Base-by-base conservation (phyloP, 176 grass and related monocot species). In the Triticum monococcum region DNA sequence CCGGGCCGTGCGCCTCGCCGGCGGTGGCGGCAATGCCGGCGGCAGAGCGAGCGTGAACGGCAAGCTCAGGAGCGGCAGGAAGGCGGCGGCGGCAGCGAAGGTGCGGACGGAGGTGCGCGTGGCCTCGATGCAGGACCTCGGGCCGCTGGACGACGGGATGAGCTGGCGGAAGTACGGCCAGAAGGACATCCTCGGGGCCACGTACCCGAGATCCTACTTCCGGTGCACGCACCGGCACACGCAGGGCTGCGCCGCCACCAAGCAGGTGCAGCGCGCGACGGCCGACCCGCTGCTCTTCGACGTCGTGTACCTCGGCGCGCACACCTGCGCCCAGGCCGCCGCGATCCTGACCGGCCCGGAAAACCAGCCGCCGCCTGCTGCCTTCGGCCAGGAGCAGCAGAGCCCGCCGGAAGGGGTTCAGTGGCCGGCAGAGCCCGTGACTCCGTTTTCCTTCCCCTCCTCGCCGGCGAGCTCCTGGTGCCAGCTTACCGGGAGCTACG, bases 131-230 rank as follows among this genome's bases (percentile, higher is more conserved):
- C 31, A 84, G 86, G 86, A 89, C 67, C 77, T 78, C 46, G 62
- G 40, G 24, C 45, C 92, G 1, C 31, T 90, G 43, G 85, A 96
- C 50, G 97, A 96, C 75, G 94, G 94, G 10, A 33, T 96, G 46
- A 89, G 89, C 86, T 99, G 97, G 97, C 86, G 97, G 75, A 99
- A 99, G 81, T 99, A 99, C 84, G 97, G 97, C 5, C 94, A 99
- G 87, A 99, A 99, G 73, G 97, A 94, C 69, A 99, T 99, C 54
- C 90, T 99, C 22, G 94, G 94, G 68, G 94, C 97, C 78, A 89
- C 81, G 67, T 89, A 96, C 75, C 97, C 97, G 22, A 96, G 97
- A 63, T 80, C 91, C 54, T 99, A 99, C 90, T 99, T 96, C 90
- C 88, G 97, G 80, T 99, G 97, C 89, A 99, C 90, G 37, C 85